These are phyloP conservation scores for Fusarium sarcochroum DNA, from an alignment of 2,329 filamentous ascomycete genomes.

Conservation along the genomic window DNA sequence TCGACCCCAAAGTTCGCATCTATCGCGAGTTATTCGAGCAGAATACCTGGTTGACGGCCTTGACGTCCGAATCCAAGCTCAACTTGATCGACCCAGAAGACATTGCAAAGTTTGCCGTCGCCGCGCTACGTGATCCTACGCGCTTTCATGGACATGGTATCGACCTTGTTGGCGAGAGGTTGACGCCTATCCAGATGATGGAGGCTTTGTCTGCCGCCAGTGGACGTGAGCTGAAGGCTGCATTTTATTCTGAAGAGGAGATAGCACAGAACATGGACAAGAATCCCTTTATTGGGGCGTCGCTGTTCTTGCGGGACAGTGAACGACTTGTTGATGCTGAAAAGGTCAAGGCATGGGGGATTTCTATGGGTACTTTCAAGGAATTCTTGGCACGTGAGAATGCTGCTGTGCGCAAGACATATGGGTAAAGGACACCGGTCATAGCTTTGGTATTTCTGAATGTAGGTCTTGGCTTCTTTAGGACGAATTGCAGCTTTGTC, in stretches of 20 bases:
- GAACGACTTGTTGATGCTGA: conserved; percentile 7
- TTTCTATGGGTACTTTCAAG: background rate
- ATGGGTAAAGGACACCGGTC: background rate
- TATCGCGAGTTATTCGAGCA: conserved; percentile 5
- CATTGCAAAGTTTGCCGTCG: background rate
- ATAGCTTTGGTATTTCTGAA: no score
- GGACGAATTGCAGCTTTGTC: no score
- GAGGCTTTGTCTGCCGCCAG: fast-evolving
- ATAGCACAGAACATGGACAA: fast-evolving
- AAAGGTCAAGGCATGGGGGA: background rate
- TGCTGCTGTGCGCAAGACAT: background rate
- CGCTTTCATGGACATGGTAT: fast-evolving
- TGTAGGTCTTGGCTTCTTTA: no score
- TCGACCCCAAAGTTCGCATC: background rate
- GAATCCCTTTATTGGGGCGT: background rate
- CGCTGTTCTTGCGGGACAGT: background rate
- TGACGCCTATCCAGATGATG: conserved; percentile 10
- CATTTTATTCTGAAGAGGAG: background rate
- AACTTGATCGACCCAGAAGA: conserved; percentile 3
- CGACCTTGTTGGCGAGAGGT: conserved; percentile 2
- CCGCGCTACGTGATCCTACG: fast-evolving
- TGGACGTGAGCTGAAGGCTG: background rate
- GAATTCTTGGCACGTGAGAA: conserved; percentile 1
- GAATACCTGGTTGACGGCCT: background rate
- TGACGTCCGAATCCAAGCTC: background rate